phyloP scores from a whole-genome alignment of 2,329 filamentous ascomycete species.

The Pyricularia sp. region DNA sequence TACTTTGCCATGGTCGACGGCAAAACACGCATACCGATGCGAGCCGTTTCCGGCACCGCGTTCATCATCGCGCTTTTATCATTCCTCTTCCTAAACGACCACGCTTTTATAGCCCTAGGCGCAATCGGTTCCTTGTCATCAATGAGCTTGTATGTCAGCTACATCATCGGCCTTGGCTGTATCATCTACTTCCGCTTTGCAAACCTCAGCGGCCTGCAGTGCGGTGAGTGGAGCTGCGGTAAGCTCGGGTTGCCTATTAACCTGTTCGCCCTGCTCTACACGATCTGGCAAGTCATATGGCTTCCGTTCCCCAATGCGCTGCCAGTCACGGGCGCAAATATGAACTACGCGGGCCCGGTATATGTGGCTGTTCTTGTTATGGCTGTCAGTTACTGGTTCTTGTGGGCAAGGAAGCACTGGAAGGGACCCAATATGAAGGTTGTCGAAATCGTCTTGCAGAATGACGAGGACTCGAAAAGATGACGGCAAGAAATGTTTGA shows the following conservation, averaged over 20 bases:
- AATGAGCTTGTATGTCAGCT: slow-evolving; percentile 9
- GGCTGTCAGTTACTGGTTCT: slow-evolving; percentile 5
- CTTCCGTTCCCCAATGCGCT: slow-evolving; percentile 8
- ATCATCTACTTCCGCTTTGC: slow-evolving; percentile 6
- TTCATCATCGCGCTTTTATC: not conserved
- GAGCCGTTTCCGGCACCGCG: not conserved
- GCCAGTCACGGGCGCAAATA: slow-evolving; percentile 10
- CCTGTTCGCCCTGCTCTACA: slow-evolving; percentile 8
- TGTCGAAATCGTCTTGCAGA: slow-evolving; percentile 4
- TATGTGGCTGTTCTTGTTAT: slow-evolving; percentile 4
- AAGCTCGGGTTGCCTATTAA: slow-evolving; percentile 6
- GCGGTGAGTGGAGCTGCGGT: slow-evolving; percentile 7
- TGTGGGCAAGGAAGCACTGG: slow-evolving; percentile 7
- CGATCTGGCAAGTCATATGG: slow-evolving; percentile 7
- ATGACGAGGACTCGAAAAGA: not conserved
- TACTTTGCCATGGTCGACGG: not conserved
- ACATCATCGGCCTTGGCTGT: slow-evolving; percentile 7
- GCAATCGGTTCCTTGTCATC: slow-evolving; percentile 25
- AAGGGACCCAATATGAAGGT: slow-evolving; percentile 8
- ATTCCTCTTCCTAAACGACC: slow-evolving; percentile 22
- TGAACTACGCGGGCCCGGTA: slow-evolving; percentile 8
- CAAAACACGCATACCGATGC: not conserved
- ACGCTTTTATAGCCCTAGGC: slow-evolving; percentile 20
- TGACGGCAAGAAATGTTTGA: not conserved
- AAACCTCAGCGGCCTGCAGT: not conserved